Base-by-base conservation (phyloP, 768 basidiomycete species). In the Termitomyces sp. region DNA sequence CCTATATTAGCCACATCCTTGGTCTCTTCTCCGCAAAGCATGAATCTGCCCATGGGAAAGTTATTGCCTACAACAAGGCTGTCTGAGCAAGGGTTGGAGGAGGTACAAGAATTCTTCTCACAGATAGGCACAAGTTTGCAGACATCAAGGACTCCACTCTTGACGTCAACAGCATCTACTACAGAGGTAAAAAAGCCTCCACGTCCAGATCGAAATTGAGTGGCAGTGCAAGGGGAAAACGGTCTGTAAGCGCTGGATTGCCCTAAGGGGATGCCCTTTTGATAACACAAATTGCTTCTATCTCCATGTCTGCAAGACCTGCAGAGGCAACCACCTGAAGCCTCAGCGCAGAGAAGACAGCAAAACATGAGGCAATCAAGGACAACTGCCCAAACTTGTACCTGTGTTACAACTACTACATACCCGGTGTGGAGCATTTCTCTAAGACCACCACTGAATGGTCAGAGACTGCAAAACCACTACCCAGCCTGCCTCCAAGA, bases 51-150 rank as follows among this genome's bases (percentile, higher is more conserved):
- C 65, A 66, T 38, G 15, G 16, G 5, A 13, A 47, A 35, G 32
- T 73, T 57, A 60, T 74, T 50, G 16, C 58, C 9, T 70, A 57
- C 49, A 68, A 74, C 50, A 52, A 58, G 12, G 66, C 68, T 0
- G 52, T 69, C 22, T 43, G 65, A 7, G 54, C 55, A 2, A 22
- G 46, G 15, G 64, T 67, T 33, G 60, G 40, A 0, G 39, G 46
- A 15, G 39, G 54, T 25, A 52, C 51, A 16, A 7, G 46, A 6
- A 48, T 62, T 2, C 44, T 57, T 6, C 62, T 71, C 58, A 59
- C 56, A 20, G 63, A 70, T 40, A 5, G 15, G 9, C 9, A 52
- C 27, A 5, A 41, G 9, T 59, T 61, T 55, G 5, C 2, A 2
- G 29, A 47, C 29, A 29, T 47, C 18, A 32, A 35, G 13, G n/a